A percentile compares a stretch with the other conserved stretches of the same genome.
Evolutionary conservation across 768 basidiomycete species (phyloP).

Genomic region (Ramaria rubella): DNA sequence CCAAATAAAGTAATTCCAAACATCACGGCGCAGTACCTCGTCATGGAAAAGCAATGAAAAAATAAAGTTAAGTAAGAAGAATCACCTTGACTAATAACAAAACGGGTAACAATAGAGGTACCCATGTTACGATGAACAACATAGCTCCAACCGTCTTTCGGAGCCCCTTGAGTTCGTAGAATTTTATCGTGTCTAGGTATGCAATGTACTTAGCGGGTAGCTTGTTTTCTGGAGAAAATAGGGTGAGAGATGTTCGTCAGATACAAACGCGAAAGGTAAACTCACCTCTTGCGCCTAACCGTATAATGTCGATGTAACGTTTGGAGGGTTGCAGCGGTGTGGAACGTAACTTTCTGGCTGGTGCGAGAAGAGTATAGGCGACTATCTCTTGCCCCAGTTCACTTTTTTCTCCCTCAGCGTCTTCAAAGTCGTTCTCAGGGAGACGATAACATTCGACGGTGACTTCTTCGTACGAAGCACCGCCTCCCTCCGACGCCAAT

Average conservation of each 20-base stretch:
- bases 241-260: neutral
- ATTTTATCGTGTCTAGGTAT: neutral
- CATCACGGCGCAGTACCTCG: neutral
- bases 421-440: neutral
- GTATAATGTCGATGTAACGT: constrained; percentile 3
- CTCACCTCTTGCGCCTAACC: neutral
- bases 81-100: neutral
- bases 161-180: neutral
- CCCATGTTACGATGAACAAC: constrained; percentile 1
- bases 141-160: neutral
- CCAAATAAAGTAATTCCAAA: neutral
- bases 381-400: neutral
- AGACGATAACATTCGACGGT: constrained; percentile 1
- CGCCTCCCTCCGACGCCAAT: constrained; percentile 1
- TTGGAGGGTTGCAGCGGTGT: neutral
- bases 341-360: neutral
- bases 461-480: neutral
- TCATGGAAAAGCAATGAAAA: neutral
- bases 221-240: neutral
- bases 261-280: neutral
- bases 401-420: neutral
- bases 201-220: neutral
- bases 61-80: neutral
- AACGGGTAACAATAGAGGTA: neutral
- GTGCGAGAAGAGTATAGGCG: constrained; percentile 3